Percentiles rank a stretch among this genome's conserved stretches.
phyloP scores from a whole-genome alignment of 2,329 filamentous ascomycete species.

The Penicillium sumatraense region DNA sequence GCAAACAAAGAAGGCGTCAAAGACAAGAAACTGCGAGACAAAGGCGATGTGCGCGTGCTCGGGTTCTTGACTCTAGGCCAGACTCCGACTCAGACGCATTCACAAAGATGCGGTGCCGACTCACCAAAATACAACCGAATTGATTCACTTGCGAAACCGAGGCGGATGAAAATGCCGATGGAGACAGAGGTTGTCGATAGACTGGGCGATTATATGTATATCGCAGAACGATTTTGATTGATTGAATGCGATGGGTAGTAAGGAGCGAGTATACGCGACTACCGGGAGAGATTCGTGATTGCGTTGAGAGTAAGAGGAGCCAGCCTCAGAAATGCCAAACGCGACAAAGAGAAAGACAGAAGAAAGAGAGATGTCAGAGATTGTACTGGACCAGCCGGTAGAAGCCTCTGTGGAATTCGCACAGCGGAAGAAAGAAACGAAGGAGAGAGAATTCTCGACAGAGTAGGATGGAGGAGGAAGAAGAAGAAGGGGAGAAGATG shows the following conservation, averaged over 20 bases:
- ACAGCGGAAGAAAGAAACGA: constrained; percentile 42
- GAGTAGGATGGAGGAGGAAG: constrained; percentile 14
- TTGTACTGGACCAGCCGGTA: constrained; percentile 43
- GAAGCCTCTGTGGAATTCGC: constrained; percentile 35
- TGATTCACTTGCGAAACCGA: background rate
- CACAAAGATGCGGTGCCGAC: constrained; percentile 19
- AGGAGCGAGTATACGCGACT: constrained; percentile 13
- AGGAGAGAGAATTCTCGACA: constrained; percentile 21
- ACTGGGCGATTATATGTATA: background rate
- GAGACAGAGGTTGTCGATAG: background rate
- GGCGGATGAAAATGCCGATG: constrained; percentile 6
- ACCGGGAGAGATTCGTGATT: constrained; percentile 4
- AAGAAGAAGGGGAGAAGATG: constrained; percentile 17
- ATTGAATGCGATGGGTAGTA: constrained; percentile 7
- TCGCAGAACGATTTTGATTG: background rate
- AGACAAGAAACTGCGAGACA: constrained; percentile 4
- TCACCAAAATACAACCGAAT: constrained; percentile 13
- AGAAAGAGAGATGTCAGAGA: constrained; percentile 35
- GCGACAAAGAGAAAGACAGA: constrained; percentile 32
- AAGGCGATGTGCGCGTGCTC: background rate
- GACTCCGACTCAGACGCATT: constrained; percentile 18
- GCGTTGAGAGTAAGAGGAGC: constrained; percentile 36
- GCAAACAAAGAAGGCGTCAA: constrained; percentile 23
- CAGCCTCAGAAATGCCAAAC: constrained; percentile 35
- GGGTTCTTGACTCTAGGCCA: background rate